Evolutionary conservation across 768 basidiomycete genomes (phyloP).

Genomic region (Lactifluus echinatus): DNA sequence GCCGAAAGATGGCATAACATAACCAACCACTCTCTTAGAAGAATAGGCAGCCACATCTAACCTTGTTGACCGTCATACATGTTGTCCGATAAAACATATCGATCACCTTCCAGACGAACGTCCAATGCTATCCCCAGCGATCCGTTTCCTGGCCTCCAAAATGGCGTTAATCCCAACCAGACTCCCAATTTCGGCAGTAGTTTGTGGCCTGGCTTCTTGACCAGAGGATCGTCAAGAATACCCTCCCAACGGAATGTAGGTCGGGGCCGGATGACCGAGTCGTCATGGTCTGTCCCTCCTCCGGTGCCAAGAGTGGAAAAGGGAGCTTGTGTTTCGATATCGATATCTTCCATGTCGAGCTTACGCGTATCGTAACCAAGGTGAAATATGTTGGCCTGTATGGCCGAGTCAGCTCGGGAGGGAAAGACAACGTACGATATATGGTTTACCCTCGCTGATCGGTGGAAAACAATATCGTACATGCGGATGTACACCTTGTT

Average conservation of each 20-base stretch:
- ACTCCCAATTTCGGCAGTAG: conserved; percentile 44
- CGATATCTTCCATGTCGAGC: conserved; percentile 58
- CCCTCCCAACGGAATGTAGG: conserved; percentile 66
- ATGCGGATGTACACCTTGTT: conserved; percentile 66
- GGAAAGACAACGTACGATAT: background rate
- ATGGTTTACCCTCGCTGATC: conserved; percentile 38
- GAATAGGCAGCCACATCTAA: background rate
- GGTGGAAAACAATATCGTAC: conserved; percentile 58
- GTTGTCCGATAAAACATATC: conserved; percentile 39
- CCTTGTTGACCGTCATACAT: background rate
- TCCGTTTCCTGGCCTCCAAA: conserved; percentile 44
- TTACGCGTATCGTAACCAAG: conserved; percentile 42
- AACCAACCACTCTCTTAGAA: too few relatives aligned
- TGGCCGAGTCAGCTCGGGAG: conserved; percentile 5
- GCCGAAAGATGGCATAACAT: conserved; percentile 18
- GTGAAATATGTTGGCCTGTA: conserved; percentile 55
- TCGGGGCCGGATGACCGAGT: conserved; percentile 47
- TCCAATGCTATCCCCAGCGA: conserved; percentile 55
- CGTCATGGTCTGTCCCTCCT: conserved; percentile 65
- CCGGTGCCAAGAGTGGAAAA: conserved; percentile 56
- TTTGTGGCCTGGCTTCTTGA: conserved; percentile 20
- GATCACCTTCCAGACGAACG: conserved; percentile 46
- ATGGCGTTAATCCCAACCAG: conserved; percentile 61
- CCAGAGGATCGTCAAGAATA: conserved; percentile 47
- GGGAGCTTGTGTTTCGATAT: conserved; percentile 40